Evolutionary conservation across 305 asterid species (phyloP).

Genomic region (Solanum hybrid): DNA sequence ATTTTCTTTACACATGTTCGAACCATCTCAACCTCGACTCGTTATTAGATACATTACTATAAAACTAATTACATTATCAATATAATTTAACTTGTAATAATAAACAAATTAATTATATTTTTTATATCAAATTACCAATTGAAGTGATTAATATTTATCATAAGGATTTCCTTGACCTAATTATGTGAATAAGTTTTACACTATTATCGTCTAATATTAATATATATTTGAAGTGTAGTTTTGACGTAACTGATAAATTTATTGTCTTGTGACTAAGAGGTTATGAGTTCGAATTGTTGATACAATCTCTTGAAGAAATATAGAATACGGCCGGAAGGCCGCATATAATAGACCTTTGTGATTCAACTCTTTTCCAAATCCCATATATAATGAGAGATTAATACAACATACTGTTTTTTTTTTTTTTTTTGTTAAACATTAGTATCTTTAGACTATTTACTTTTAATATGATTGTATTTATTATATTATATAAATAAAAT

Average conservation of each 20-base stretch:
- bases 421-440: not conserved
- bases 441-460: not conserved
- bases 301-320: not conserved
- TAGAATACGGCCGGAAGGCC: not conserved
- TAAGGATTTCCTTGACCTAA: not conserved
- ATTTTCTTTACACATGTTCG: too few species aligned
- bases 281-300: not conserved
- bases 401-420: not conserved
- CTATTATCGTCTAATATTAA: not conserved
- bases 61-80: not conserved
- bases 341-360: not conserved
- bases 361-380: not conserved
- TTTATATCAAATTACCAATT: not conserved
- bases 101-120: not conserved
- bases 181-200: not conserved
- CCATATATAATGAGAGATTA: not conserved
- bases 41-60: not conserved
- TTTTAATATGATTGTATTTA: not conserved
- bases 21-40: not conserved
- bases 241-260: not conserved
- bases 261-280: rapidly evolving
- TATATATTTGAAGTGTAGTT: rapidly evolving
- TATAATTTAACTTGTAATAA: not conserved
- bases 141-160: not conserved
- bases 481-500: not conserved